Conservation (phyloP, 106 monocot genomes). For the Platanthera zijinensis region DNA sequence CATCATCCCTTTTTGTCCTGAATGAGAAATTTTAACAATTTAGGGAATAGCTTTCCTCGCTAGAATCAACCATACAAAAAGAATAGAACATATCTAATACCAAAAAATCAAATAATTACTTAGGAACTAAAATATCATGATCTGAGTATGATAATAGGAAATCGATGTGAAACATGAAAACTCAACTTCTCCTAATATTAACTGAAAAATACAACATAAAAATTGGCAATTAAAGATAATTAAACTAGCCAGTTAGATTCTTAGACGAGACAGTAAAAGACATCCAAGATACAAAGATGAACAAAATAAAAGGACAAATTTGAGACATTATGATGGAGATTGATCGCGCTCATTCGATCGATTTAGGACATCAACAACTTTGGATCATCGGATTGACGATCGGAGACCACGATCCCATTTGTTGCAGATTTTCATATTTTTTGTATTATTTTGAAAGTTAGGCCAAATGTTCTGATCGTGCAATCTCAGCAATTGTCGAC, state of each 20-base stretch:
- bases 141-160: neutral
- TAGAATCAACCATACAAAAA: neutral
- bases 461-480: too few species aligned
- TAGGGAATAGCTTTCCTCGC: neutral
- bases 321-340: too few species aligned
- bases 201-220: neutral
- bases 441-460: too few species aligned
- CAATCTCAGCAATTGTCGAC: too few species aligned
- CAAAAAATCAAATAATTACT: neutral
- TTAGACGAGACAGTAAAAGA: neutral
- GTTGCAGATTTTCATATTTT: too few species aligned
- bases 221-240: neutral
- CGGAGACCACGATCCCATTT: too few species aligned
- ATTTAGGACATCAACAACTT: too few species aligned
- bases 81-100: neutral
- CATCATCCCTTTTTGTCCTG: neutral
- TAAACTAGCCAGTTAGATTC: neutral
- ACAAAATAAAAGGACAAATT: too few species aligned
- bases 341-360: too few species aligned
- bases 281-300: neutral
- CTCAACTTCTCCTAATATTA: neutral
- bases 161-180: neutral
- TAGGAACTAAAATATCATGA: neutral
- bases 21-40: neutral
- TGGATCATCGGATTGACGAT: too few species aligned